Conservation (phyloP, 768 basidiomycete species). For the Kwoniella sp. region DNA sequence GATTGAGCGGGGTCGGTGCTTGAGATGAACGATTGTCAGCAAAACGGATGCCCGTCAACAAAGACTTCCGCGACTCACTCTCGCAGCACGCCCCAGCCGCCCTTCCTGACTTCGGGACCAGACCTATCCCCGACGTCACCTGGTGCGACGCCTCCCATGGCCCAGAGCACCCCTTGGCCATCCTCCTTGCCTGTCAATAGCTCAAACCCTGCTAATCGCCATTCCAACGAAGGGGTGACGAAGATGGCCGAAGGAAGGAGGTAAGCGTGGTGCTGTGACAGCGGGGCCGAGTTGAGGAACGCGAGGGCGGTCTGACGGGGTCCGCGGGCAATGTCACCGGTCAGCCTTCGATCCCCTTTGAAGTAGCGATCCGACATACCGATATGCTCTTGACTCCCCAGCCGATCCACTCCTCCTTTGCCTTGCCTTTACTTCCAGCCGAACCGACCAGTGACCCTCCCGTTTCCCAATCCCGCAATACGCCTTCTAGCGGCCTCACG, state of each 20-base stretch:
- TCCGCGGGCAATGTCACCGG: neutral
- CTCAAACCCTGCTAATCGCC: slow-evolving; percentile 95
- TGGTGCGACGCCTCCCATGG: slow-evolving; percentile 56
- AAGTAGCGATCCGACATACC: slow-evolving; percentile 51
- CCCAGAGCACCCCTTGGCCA: slow-evolving; percentile 65
- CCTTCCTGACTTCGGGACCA: slow-evolving; percentile 80
- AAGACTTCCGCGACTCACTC: slow-evolving; percentile 57
- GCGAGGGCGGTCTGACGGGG: slow-evolving; percentile 83
- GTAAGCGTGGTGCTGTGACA: slow-evolving; percentile 70
- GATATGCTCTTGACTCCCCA: slow-evolving; percentile 92
- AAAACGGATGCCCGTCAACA: neutral
- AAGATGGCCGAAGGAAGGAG: slow-evolving; percentile 61
- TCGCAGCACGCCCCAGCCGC: slow-evolving; percentile 76
- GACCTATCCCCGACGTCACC: slow-evolving; percentile 59
- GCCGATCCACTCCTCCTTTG: slow-evolving; percentile 80
- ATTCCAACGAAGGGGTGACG: slow-evolving; percentile 88
- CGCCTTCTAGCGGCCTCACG: slow-evolving; percentile 66
- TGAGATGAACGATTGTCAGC: neutral
- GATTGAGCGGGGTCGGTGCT: slow-evolving; percentile 60
- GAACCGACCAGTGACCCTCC: slow-evolving; percentile 27
- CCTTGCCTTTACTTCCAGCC: slow-evolving; percentile 51
- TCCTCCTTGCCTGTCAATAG: slow-evolving; percentile 78
- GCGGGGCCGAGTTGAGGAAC: slow-evolving; percentile 85
- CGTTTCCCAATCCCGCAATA: slow-evolving; percentile 60
- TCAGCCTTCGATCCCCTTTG: neutral